These are phyloP conservation scores for Quercus suber DNA, from an alignment of 306 rosid genomes.

Conservation along the genomic window DNA sequence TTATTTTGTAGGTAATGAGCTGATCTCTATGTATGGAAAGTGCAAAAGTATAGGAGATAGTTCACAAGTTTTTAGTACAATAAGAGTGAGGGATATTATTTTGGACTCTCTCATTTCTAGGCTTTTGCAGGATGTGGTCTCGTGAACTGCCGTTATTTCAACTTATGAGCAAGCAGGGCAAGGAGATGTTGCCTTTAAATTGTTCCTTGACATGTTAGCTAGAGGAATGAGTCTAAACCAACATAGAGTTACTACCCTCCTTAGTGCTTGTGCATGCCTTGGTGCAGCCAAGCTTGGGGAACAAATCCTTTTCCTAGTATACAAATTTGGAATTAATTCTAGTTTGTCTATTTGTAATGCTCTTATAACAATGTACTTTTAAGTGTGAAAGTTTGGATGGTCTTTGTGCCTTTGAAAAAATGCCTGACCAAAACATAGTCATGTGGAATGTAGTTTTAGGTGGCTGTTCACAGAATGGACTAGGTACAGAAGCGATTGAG, in stretches of 20 bases:
- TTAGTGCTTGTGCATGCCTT: constrained; percentile 27
- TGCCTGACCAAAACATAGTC: constrained; percentile 23
- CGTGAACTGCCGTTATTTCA: constrained; percentile 36
- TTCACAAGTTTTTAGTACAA: constrained; percentile 17
- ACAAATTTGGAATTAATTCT: constrained; percentile 31
- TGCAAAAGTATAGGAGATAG: constrained; percentile 12
- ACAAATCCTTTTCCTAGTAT: constrained; percentile 22
- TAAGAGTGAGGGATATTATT: constrained; percentile 17
- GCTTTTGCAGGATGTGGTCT: constrained; percentile 32
- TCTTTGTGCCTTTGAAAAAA: constrained; percentile 22
- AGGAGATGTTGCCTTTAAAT: constrained; percentile 21
- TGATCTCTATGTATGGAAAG: constrained; percentile 37
- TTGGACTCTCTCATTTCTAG: constrained; percentile 27
- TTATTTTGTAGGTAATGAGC: constrained; percentile 33
- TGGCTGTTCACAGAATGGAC: constrained; percentile 33
- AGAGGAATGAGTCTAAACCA: constrained; percentile 20
- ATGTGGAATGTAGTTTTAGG: constrained; percentile 40
- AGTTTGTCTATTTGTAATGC: constrained; percentile 25
- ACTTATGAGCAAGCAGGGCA: constrained; percentile 30
- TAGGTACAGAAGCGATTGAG: constrained; percentile 18
- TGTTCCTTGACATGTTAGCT: constrained; percentile 29
- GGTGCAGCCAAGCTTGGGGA: constrained; percentile 27
- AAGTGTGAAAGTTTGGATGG: constrained; percentile 31
- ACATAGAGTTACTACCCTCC: constrained; percentile 22
- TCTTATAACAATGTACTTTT: constrained; percentile 34